Percentiles rank a stretch among this genome's conserved stretches.
Conservation (phyloP, 306 rosid species). For the Fagus crenata region DNA sequence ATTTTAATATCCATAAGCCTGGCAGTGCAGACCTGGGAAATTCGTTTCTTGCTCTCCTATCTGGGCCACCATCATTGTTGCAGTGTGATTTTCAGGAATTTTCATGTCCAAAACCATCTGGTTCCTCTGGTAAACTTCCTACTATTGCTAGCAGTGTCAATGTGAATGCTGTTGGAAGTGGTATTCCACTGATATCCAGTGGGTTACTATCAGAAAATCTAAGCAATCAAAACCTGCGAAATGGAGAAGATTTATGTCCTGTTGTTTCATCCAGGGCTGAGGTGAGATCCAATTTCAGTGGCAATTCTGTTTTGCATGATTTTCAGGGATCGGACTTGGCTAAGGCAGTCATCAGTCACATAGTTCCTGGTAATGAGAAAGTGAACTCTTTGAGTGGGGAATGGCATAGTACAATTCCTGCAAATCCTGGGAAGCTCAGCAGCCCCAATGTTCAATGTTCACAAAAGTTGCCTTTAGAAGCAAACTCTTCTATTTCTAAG, state of each 20-base stretch:
- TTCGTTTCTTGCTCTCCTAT: constrained; percentile 40
- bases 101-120: constrained; percentile 23
- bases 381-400: constrained; percentile 24
- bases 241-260: constrained; percentile 18
- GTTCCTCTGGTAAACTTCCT: constrained; percentile 11
- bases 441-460: constrained; percentile 21
- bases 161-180: constrained; percentile 21
- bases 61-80: constrained; percentile 39
- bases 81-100: constrained; percentile 38
- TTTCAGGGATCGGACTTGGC: constrained; percentile 31
- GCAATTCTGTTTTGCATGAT: constrained; percentile 32
- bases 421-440: constrained; percentile 22
- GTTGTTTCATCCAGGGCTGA: constrained; percentile 23
- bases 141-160: background rate
- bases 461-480: constrained; percentile 16
- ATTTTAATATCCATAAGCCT: constrained; percentile 24
- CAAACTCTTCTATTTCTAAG: constrained; percentile 12
- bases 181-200: constrained; percentile 15
- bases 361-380: constrained; percentile 31
- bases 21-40: constrained; percentile 26
- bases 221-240: constrained; percentile 18
- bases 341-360: constrained; percentile 20
- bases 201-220: constrained; percentile 28
- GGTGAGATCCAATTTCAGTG: constrained; percentile 24
- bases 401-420: constrained; percentile 17